Percentiles rank a stretch among this genome's conserved stretches.
Evolutionary conservation across 768 basidiomycete genomes (phyloP).

Genomic region (Trametes sanguinea): DNA sequence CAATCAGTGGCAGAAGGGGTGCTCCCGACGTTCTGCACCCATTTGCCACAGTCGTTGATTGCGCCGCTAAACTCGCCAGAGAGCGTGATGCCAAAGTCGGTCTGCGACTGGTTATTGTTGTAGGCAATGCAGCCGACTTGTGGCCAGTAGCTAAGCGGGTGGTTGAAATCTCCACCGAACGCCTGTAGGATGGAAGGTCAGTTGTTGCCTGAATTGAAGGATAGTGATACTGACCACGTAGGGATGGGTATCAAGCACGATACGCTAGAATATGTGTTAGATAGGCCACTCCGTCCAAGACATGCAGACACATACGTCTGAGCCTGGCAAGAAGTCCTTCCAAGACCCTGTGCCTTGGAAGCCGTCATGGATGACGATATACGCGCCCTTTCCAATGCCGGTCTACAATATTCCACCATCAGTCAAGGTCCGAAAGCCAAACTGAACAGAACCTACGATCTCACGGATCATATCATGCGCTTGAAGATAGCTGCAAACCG

Average conservation of each 20-base stretch:
- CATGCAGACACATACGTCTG: conserved; percentile 32
- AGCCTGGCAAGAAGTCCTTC: conserved; percentile 44
- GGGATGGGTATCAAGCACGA: conserved; percentile 54
- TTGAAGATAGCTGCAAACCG: conserved; percentile 50
- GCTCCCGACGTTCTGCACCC: conserved; percentile 38
- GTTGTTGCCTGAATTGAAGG: neutral
- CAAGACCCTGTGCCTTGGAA: conserved; percentile 52
- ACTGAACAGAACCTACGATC: conserved; percentile 60
- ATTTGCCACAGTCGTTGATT: conserved; percentile 65
- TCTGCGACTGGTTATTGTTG: conserved; percentile 36
- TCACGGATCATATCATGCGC: conserved; percentile 66
- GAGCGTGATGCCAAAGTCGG: conserved; percentile 66
- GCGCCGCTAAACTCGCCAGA: conserved; percentile 79
- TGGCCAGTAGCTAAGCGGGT: conserved; percentile 30
- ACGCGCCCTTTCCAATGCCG: conserved; percentile 68
- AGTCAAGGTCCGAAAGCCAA: neutral
- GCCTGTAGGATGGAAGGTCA: conserved; percentile 15
- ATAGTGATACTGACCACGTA: conserved; percentile 38
- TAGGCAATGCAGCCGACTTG: conserved; percentile 29
- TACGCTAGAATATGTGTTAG: conserved; percentile 29
- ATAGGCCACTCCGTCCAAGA: neutral
- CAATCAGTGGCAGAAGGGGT: conserved; percentile 36
- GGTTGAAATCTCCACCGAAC: conserved; percentile 30
- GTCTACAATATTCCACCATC: conserved; percentile 15
- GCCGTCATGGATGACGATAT: conserved; percentile 55